Conservation (phyloP, 108 stramenopile species). For the Asterionellopsis glacialis region DNA sequence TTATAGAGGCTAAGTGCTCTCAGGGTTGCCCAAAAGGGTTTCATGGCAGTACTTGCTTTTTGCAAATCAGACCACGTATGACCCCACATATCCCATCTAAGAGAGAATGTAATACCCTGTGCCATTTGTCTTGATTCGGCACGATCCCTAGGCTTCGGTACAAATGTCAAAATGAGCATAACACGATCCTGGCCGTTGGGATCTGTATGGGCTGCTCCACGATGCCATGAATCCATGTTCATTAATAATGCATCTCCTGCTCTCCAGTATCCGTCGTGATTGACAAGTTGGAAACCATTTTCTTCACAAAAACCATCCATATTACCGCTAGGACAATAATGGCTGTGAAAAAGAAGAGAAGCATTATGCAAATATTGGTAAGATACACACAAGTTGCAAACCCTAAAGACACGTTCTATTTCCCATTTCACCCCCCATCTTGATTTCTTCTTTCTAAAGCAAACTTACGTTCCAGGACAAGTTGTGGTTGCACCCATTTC, state of each 20-base stretch:
- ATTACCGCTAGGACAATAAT: background rate
- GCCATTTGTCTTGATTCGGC: constrained; percentile 6
- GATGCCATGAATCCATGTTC: constrained; percentile 20
- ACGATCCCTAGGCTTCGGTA: constrained; percentile 3
- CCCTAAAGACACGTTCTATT: too few species aligned
- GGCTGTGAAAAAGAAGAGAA: background rate
- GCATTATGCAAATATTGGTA: too few species aligned
- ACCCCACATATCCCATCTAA: constrained; percentile 19
- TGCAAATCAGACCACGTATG: constrained; percentile 19
- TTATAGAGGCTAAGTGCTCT: constrained; percentile 23
- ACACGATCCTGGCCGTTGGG: constrained; percentile 15
- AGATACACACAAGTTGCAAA: too few species aligned
- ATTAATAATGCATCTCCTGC: constrained; percentile 17
- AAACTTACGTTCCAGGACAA: constrained; percentile 23
- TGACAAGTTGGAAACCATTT: constrained; percentile 11
- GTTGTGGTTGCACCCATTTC: constrained; percentile 20
- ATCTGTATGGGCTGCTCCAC: constrained; percentile 13
- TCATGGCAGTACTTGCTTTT: constrained; percentile 6
- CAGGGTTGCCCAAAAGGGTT: constrained; percentile 3
- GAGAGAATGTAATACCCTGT: constrained; percentile 6
- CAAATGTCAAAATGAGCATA: constrained; percentile 22
- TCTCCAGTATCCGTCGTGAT: constrained; percentile 9
- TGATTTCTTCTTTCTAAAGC: background rate
- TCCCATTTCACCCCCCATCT: too few species aligned
- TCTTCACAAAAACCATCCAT: constrained; percentile 8